A percentile compares a stretch with the other conserved stretches of the same genome.
Evolutionary conservation across 371 early-diverging fungal genomes (phyloP).

Genomic region (Apophysomyces trapeziformis): DNA sequence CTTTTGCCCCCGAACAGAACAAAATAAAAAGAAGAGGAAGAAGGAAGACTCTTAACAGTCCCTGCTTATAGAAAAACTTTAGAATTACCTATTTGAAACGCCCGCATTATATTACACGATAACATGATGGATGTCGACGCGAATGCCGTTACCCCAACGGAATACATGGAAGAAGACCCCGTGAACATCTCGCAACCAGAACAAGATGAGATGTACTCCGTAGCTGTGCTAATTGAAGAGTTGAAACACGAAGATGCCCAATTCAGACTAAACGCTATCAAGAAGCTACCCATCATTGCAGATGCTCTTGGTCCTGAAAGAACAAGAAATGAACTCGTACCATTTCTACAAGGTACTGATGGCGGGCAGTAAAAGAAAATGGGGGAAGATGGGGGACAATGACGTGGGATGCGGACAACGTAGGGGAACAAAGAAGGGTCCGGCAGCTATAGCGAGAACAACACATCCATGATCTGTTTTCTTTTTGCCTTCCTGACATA

Average conservation of each 20-base stretch:
- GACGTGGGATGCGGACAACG: conserved; percentile 12
- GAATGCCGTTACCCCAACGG: conserved; percentile 37
- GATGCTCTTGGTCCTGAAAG: conserved; percentile 94
- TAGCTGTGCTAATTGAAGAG: conserved; percentile 95
- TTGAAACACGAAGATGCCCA: conserved; percentile 96
- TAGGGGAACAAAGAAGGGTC: no score
- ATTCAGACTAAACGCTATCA: conserved; percentile 90
- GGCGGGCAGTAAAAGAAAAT: neutral
- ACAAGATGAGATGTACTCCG: conserved; percentile 65
- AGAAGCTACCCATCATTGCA: conserved; percentile 89
- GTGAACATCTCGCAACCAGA: conserved; percentile 30
- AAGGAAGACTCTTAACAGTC: neutral
- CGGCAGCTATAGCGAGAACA: no score
- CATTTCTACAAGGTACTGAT: conserved; percentile 91
- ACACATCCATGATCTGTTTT: no score
- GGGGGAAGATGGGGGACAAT: neutral
- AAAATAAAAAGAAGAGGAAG: no score
- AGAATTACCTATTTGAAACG: neutral
- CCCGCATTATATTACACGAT: conserved; percentile 9
- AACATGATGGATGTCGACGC: conserved; percentile 45
- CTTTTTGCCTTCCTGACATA: conserved; percentile 5
- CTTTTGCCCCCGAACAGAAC: no score
- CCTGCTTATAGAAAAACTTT: neutral
- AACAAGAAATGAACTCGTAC: conserved; percentile 94
- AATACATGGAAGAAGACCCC: conserved; percentile 58